Evolutionary conservation across 2,329 filamentous ascomycete species (phyloP), one percentile per base, ranked within the genome.

Genomic region (Cladobotryum protrusum): DNA sequence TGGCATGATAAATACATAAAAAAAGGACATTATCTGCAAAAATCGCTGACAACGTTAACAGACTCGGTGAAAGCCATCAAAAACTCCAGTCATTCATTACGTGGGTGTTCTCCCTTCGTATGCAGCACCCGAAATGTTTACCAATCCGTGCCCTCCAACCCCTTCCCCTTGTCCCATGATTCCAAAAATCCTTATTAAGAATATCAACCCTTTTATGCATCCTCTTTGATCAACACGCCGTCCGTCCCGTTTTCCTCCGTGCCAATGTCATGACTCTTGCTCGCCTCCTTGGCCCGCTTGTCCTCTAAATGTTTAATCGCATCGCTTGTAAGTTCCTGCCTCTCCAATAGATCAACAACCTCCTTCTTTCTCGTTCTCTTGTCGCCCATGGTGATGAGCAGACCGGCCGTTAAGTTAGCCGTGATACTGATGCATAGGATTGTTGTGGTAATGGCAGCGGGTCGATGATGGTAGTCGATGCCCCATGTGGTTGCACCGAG

Each of bases 281-380:
- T 47, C 17, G 43, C 40, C 17, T 53, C 51, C 44, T 53, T 53
- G 19, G 51, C 51, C 5, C 51, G 51, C 44, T 44, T 50, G 9
- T 40, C 41, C 57, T 72, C 68, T 51, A 75, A 67, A 47, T 74
- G 72, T 52, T 73, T 70, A 47, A 77, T 77, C 8, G 77, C 76
- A 49, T 80, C 71, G 32, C 73, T 63, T 45, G 89, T 95, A 49
- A 95, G 67, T 55, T 89, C 82, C 63, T 93, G 89, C 29, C 87
- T 74, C 59, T 87, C 81, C 68, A 93, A 80, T 41, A 84, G 77
- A 61, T 91, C 84, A 18, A 90, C 74, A 0, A 95, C 87, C 39
- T 95, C 88, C 77, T 90, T 92, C 76, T 95, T 95, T 45, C 89
- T 75, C 2, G 88, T 90, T 55, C 78, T 80, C 17, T 83, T 78